phyloP scores from a whole-genome alignment of 2,329 filamentous ascomycete species.

The Didymella pomorum region DNA sequence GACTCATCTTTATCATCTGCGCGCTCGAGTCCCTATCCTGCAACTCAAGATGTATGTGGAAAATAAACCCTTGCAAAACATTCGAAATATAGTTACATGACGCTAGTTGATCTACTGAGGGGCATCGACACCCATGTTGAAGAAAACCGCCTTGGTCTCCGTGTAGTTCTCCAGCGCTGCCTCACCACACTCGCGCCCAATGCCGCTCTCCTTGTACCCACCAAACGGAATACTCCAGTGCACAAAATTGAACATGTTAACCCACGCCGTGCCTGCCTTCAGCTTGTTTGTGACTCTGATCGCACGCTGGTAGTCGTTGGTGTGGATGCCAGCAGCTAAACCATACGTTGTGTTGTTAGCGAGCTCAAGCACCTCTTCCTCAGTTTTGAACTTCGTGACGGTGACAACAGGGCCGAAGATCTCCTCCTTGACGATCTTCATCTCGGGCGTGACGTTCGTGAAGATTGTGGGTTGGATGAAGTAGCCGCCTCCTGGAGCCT shows the following conservation, averaged over 20 bases:
- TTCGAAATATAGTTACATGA: no score
- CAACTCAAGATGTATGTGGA: no score
- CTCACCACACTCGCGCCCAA: slow-evolving; percentile 57
- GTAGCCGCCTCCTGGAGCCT: slow-evolving; percentile 31
- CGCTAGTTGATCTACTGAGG: slow-evolving; percentile 5
- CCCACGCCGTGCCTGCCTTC: slow-evolving; percentile 47
- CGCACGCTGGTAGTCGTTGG: slow-evolving; percentile 51
- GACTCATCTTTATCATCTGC: no score
- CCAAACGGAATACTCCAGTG: slow-evolving; percentile 18
- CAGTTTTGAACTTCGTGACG: slow-evolving; percentile 49
- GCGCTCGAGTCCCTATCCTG: no score
- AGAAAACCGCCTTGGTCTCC: slow-evolving; percentile 42
- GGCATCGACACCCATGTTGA: slow-evolving; percentile 20
- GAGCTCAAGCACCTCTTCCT: slow-evolving; percentile 51
- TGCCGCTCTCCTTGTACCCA: slow-evolving; percentile 47
- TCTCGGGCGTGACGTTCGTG: slow-evolving; percentile 43
- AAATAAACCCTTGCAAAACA: no score
- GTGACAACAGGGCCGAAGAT: slow-evolving; percentile 52
- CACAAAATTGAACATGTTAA: slow-evolving; percentile 40
- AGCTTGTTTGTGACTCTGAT: slow-evolving; percentile 45
- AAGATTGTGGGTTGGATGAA: slow-evolving; percentile 37
- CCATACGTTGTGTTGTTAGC: slow-evolving; percentile 52
- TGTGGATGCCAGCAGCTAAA: slow-evolving; percentile 51
- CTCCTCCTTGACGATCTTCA: slow-evolving; percentile 49
- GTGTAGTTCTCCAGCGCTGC: slow-evolving; percentile 55